Evolutionary conservation across 2,329 filamentous ascomycete genomes (phyloP), one percentile per base, ranked within the genome.

Genomic region (Colletotrichum sp.): DNA sequence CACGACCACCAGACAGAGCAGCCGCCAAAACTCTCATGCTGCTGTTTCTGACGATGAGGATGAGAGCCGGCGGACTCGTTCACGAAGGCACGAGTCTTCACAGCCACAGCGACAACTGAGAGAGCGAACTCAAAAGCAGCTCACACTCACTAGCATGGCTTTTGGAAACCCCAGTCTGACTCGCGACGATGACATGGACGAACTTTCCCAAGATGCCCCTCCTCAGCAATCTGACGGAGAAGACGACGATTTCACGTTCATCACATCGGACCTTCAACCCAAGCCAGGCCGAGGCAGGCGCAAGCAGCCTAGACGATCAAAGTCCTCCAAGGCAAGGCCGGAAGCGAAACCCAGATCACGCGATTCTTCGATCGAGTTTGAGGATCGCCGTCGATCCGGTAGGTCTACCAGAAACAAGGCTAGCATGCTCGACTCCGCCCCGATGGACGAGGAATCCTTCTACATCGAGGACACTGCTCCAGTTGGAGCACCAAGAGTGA

Each of bases 391-490:
- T 39, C 86, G 89, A 48, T 91, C 90, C 2, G 83, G 83, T 1
- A 85, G 90, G 39, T 82, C 88, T 1, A 89, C 83, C 8, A 87
- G 85, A 69, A 85, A 86, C 71, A 84, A 80, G 2, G 82, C 80
- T 28, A 87, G 78, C 73, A 89, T 91, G 86, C 81, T 81, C 6
- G 93, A 94, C 77, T 84, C 85, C 3, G 86, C 88, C 2, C 85
- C 90, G 4, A 85, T 91, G 73, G 90, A 94, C 55, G 91, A 94
- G 12, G 91, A 94, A 18, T 85, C 84, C 2, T 86, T 90, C 68
- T 90, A 89, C 77, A 80, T 85, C 3, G 85, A 88, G 1, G 90
- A 91, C 3, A 86, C 89, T 30, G 88, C 84, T 68, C 78, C 85
- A 0, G 80, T 83, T 0, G 84, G 80, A 18, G 85, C 87, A 13